Base-by-base conservation (phyloP, 495 filamentous ascomycete genomes). In the Xylaria longipes region DNA sequence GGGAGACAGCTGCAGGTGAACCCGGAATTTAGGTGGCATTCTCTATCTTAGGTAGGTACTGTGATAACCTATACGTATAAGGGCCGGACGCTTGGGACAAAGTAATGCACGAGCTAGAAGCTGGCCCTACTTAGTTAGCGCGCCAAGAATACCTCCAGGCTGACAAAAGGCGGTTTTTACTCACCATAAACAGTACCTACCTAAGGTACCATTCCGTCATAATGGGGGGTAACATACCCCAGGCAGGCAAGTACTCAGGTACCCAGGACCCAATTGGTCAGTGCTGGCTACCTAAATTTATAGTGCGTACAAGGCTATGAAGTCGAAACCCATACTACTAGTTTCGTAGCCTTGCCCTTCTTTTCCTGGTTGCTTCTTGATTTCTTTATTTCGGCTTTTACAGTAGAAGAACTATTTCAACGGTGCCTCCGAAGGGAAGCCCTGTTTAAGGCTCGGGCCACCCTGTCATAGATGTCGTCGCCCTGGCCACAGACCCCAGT, bases 291-390 rank as follows among this genome's bases (percentile, higher is more conserved):
- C 57, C 31, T 14, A 37, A 35, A 52, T 25, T 65, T 52, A 65
- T 65, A 65, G 48, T 35, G 57, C 43, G 12, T 56, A 41, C 48
- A 43, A 67, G 65, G 65, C 65, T 67, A n/a, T 29, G 45, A 27
- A 4, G 29, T 25, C 29, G 5, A 17, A 17, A 27, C 12, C n/a
- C 37, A 41, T 65, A 27, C 64, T 1, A 37, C 27, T 22, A 54
- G 22, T 20, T 50, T 20, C n/a, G 22, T 56, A 67, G 48, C 65
- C 65, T 67, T 35, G 48, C 31, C 65, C 33, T 67, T 67, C 25
- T 25, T 56, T 54, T 52, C 14, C 43, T 37, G 5, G 31, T 17
- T 41, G 35, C 33, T 22, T 12, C 17, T 20, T 20, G 17, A 22
- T 20, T 27, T 63, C 14, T 43, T 46, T 33, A 46, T 33, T 65